A percentile compares a stretch with the other conserved stretches of the same genome.
These are phyloP conservation scores for Fabrea salina DNA, from an alignment of 169 alveolate species.

Conservation along the genomic window DNA sequence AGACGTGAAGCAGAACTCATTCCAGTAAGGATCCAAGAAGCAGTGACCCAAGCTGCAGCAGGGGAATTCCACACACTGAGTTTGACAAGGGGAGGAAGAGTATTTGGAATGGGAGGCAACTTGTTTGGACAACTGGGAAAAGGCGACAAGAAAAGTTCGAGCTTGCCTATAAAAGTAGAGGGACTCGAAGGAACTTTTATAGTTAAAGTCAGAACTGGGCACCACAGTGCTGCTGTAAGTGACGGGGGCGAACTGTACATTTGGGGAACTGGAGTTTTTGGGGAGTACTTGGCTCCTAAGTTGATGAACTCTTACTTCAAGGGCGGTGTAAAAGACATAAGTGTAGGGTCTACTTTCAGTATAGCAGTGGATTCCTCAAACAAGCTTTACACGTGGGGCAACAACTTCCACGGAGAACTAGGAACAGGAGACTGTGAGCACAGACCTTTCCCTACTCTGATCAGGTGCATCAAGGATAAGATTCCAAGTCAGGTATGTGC, in stretches of 20 bases:
- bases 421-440: conserved; percentile 48
- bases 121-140: conserved; percentile 52
- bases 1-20: conserved; percentile 28
- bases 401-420: conserved; percentile 47
- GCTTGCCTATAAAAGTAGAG: conserved; percentile 15
- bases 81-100: conserved; percentile 51
- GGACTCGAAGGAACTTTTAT: background rate
- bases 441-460: conserved; percentile 22
- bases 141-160: conserved; percentile 30
- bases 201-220: conserved; percentile 38
- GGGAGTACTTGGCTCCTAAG: conserved; percentile 42
- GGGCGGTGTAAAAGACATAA: conserved; percentile 3
- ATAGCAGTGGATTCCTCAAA: conserved; percentile 36
- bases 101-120: conserved; percentile 57
- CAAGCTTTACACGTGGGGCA: conserved; percentile 46
- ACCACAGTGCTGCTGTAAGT: conserved; percentile 47
- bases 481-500: background rate
- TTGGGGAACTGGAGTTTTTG: conserved; percentile 55
- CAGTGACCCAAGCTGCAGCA: conserved; percentile 35
- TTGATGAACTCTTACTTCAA: background rate
- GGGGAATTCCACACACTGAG: conserved; percentile 64
- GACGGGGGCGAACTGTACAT: conserved; percentile 30
- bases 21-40: background rate
- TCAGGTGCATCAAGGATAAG: background rate
- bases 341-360: conserved; percentile 39